Conservation (phyloP, 768 basidiomycete genomes). For the Chlorophyllum brunneum region DNA sequence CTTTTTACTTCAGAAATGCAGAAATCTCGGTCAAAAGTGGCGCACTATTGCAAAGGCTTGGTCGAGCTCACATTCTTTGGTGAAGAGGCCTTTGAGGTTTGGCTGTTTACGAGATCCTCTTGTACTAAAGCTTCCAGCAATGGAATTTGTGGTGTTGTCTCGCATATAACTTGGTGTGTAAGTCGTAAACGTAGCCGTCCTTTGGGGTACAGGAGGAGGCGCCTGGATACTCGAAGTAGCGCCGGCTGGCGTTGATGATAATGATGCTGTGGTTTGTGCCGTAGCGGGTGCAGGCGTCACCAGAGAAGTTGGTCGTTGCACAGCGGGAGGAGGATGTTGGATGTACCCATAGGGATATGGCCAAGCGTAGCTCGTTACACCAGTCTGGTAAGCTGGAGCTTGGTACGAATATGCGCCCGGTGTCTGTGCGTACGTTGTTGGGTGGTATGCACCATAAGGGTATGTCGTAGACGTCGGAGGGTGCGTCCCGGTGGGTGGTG, state of each 20-base stretch:
- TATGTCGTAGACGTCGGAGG: conserved; percentile 50
- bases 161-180: conserved; percentile 51
- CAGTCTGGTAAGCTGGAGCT: conserved; percentile 52
- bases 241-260: conserved; percentile 10
- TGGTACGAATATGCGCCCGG: conserved; percentile 50
- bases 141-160: conserved; percentile 42
- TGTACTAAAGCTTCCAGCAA: conserved; percentile 35
- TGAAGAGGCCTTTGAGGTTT: conserved; percentile 70
- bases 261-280: conserved; percentile 18
- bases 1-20: conserved; percentile 55
- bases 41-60: background rate
- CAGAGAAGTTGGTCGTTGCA: conserved; percentile 6
- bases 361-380: conserved; percentile 72
- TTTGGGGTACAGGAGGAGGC: conserved; percentile 24
- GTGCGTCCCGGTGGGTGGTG: conserved; percentile 35
- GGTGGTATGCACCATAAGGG: conserved; percentile 61
- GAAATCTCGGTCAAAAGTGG: conserved; percentile 13
- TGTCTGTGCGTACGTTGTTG: conserved; percentile 42
- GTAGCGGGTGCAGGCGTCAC: conserved; percentile 21
- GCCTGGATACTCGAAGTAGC: conserved; percentile 26
- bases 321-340: conserved; percentile 27
- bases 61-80: conserved; percentile 67
- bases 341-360: conserved; percentile 66
- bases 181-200: conserved; percentile 49
- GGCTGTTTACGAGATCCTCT: conserved; percentile 60